A percentile compares a stretch with the other conserved stretches of the same genome.
phyloP scores from a whole-genome alignment of 805 yeast species.

The Zygosaccharomyces gambellarensis region DNA sequence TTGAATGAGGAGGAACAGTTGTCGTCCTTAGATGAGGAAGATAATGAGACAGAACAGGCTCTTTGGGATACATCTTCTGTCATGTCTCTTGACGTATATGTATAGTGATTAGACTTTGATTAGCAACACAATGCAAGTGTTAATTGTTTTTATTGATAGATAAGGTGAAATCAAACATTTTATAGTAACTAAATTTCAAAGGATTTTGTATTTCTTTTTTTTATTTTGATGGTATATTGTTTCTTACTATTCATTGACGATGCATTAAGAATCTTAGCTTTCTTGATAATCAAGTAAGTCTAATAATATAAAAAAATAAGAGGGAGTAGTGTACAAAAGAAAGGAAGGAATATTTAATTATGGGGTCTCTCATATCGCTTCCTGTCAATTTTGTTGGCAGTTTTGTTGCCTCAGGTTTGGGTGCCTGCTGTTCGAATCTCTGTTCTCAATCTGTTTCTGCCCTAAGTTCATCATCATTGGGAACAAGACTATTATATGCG shows the following conservation, averaged over 20 bases:
- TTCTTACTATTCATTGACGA: not conserved
- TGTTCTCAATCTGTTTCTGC: conserved; percentile 48
- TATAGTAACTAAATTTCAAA: too few relatives aligned
- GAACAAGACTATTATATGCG: conserved; percentile 87
- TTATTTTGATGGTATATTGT: not conserved
- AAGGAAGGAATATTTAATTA: conserved; percentile 17
- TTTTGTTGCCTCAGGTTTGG: conserved; percentile 67
- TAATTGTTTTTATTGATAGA: not conserved
- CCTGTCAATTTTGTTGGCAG: conserved; percentile 62
- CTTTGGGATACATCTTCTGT: conserved; percentile 4
- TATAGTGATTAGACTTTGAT: not conserved
- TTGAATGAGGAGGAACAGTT: not conserved
- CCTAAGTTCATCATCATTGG: conserved; percentile 63
- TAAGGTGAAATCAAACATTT: not conserved
- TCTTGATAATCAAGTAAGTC: not conserved
- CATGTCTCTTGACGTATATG: conserved; percentile 7
- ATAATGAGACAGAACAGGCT: not conserved
- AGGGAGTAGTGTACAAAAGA: not conserved
- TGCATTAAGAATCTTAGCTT: not conserved
- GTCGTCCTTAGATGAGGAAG: not conserved
- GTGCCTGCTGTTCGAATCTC: conserved; percentile 75
- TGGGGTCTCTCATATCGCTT: conserved; percentile 69
- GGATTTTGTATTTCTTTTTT: not conserved
- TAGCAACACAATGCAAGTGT: not conserved
- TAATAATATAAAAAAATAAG: too few relatives aligned